Percentiles rank a stretch among this genome's conserved stretches.
phyloP scores from a whole-genome alignment of 2,329 filamentous ascomycete species.

The Endothia cerciana region DNA sequence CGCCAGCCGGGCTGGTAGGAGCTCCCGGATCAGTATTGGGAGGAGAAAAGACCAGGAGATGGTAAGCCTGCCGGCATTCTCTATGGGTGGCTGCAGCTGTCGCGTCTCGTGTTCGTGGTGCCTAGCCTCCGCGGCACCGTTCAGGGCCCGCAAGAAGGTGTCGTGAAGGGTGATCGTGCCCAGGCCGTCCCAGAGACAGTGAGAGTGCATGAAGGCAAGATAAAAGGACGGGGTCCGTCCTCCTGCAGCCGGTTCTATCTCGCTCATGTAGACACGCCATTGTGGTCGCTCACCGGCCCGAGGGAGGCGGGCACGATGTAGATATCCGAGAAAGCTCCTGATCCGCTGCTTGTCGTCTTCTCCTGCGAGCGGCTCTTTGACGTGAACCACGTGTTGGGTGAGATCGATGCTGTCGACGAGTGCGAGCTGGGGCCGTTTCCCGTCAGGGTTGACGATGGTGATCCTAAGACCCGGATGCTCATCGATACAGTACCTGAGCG shows the following conservation, averaged over 20 bases:
- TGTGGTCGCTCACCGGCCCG: background rate
- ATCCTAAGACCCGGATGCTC: background rate
- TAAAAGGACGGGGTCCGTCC: background rate
- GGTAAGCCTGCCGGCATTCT: background rate
- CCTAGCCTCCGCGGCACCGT: background rate
- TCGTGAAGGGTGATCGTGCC: background rate
- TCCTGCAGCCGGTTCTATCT: background rate
- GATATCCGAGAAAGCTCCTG: background rate
- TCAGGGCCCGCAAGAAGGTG: background rate
- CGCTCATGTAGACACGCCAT: conserved; percentile 1
- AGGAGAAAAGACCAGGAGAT: conserved; percentile 1
- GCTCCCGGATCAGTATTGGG: background rate
- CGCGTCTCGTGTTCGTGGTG: background rate
- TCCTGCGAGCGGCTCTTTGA: background rate
- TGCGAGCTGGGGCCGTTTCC: background rate
- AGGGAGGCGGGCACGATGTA: background rate
- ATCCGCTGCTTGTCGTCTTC: background rate
- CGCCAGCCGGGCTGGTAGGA: background rate
- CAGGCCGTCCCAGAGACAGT: background rate
- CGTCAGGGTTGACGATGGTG: background rate
- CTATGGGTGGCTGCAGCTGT: background rate
- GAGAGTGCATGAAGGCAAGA: conserved; percentile 1
- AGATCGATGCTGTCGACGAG: background rate
- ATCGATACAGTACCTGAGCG: background rate
- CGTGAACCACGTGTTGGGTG: conserved; percentile 1